Percentiles rank a stretch among this genome's conserved stretches.
These are phyloP conservation scores for Cercophora scortea DNA, from an alignment of 495 filamentous ascomycete species.

Conservation along the genomic window DNA sequence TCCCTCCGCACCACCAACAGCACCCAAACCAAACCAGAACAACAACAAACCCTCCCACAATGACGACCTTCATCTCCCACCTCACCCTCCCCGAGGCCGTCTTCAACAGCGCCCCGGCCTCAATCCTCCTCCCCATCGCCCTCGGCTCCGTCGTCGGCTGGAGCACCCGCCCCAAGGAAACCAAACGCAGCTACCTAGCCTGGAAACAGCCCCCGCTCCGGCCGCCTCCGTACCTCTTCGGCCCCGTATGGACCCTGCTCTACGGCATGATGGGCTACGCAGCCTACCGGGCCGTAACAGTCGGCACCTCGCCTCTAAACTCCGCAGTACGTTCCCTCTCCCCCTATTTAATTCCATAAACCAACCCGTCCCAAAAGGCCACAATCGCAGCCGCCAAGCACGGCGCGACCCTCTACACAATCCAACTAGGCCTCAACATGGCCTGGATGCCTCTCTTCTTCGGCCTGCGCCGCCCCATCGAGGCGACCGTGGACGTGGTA, in stretches of 20 bases:
- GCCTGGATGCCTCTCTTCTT: slow-evolving; percentile 96
- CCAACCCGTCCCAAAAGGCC: not conserved
- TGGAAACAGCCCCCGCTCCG: slow-evolving; percentile 73
- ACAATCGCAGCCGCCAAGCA: slow-evolving; percentile 35
- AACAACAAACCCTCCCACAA: slow-evolving; percentile 21
- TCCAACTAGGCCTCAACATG: slow-evolving; percentile 76
- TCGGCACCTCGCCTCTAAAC: slow-evolving; percentile 41
- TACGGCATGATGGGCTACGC: slow-evolving; percentile 89
- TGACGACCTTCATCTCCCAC: slow-evolving; percentile 59
- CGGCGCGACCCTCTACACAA: slow-evolving; percentile 69
- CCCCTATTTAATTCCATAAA: not conserved
- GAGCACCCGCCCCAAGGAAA: slow-evolving; percentile 38
- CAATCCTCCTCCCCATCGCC: slow-evolving; percentile 61
- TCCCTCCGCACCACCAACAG: no score
- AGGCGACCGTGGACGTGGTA: slow-evolving; percentile 69
- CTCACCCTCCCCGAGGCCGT: slow-evolving; percentile 57
- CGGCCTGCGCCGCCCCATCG: slow-evolving; percentile 55
- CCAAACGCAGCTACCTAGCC: slow-evolving; percentile 51
- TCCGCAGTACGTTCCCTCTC: slow-evolving; percentile 16
- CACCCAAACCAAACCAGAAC: not conserved
- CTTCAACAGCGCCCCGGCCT: slow-evolving; percentile 57
- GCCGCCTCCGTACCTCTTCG: slow-evolving; percentile 75
- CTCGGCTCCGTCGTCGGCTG: slow-evolving; percentile 59
- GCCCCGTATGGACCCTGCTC: slow-evolving; percentile 76
- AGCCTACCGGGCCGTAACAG: slow-evolving; percentile 56